Evolutionary conservation across 129 eudicot species (phyloP).

Genomic region (Chrysanthemum makinoi): DNA sequence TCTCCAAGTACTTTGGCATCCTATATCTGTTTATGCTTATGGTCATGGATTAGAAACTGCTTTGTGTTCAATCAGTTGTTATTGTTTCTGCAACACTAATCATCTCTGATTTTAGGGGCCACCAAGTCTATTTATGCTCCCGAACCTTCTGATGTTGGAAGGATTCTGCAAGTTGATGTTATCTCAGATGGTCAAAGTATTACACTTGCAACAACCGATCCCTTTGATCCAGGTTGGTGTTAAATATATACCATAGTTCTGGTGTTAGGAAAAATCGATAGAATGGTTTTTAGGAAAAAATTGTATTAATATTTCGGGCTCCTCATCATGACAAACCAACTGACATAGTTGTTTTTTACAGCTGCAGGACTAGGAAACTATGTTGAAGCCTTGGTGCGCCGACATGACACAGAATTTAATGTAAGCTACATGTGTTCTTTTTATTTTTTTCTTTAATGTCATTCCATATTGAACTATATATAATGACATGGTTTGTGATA

Average conservation of each 20-base stretch:
- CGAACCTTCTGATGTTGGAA: constrained; percentile 91
- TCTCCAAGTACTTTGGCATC: neutral
- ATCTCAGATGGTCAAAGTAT: constrained; percentile 41
- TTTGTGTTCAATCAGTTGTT: neutral
- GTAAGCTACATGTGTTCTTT: constrained; percentile 36
- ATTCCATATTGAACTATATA: neutral
- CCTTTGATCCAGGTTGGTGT: constrained; percentile 84
- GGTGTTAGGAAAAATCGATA: neutral
- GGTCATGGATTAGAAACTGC: neutral
- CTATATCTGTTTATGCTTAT: constrained; percentile 1
- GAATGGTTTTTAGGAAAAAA: too few relatives aligned
- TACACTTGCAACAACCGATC: constrained; percentile 64
- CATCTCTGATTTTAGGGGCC: constrained; percentile 55
- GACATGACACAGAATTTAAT: constrained; percentile 90
- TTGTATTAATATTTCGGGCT: too few relatives aligned
- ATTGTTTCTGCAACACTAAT: neutral
- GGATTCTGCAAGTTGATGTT: constrained; percentile 72
- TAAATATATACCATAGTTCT: neutral
- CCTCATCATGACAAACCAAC: neutral
- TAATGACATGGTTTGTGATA: neutral
- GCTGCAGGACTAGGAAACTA: constrained; percentile 99
- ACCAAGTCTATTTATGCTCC: constrained; percentile 89
- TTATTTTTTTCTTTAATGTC: neutral
- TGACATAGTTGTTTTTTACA: constrained; percentile 27
- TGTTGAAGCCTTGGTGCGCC: constrained; percentile 91